Evolutionary conservation across 2,329 filamentous ascomycete genomes (phyloP), one percentile per base, ranked within the genome.

Genomic region (Stemphylium lycopersici): DNA sequence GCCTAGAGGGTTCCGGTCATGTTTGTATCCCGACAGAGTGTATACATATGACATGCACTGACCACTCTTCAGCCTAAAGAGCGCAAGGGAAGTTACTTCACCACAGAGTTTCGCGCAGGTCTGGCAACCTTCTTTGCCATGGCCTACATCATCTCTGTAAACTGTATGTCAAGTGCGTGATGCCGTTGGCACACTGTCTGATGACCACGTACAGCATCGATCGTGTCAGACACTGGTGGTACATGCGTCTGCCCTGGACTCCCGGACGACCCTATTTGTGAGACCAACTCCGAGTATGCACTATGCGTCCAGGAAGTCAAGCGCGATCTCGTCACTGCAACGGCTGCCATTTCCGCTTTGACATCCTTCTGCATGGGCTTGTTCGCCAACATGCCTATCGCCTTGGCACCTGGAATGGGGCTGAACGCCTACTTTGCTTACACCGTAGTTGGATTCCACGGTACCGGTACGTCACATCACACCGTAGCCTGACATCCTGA

Each of bases 371-470:
- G 82, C 75, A 92, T 96, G 88, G 91, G 91, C 16, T 75, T 93
- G 1, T 86, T 93, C 60, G 88, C 91, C 58, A 96, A 96, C 63
- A 80, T 93, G 78, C 90, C 91, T 1, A 87, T 91, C 62, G 87
- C 85, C 7, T 76, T 90, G 38, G 89, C 88, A 6, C 88, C 89
- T 13, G 89, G 89, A 33, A 90, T 91, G 88, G 89, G 91, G 22
- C 75, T 96, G 50, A 96, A 96, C 69, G 91, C 91, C 15, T 96
- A 96, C 74, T 96, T 96, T 70, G 84, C 91, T 22, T 96, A 90
- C 71, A 89, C 86, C 0, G 88, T 91, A 39, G 91, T 96, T 52
- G 91, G 91, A 3, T 85, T 81, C 67, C 87, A 93, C 71, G 91
- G 91, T 38, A 83, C 80, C 18, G 90, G 90, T 67, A 64, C 40